Evolutionary conservation across 202 grass and related monocot genomes (phyloP), one percentile per base, ranked within the genome.

Genomic region (Miscanthus sacchariflorus): DNA sequence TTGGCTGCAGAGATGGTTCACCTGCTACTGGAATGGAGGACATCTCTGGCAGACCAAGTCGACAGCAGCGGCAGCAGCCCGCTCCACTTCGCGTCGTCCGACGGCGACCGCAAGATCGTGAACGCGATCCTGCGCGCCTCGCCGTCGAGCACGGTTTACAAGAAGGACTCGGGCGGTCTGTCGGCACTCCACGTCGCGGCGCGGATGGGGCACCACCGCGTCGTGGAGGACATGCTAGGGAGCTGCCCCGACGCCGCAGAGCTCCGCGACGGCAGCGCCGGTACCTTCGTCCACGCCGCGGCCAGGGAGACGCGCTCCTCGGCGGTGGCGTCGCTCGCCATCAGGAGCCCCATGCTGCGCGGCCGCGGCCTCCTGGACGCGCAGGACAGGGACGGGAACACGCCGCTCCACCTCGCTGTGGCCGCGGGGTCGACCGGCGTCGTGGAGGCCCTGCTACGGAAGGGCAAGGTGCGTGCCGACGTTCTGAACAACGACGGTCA

Each of bases 251-350:
- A 75, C 59, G 45, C 35, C 45, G 69, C 33, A 23, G 82, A 85
- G 35, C 58, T 89, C 2, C 69, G 76, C 0, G 87, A 59, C 58
- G 13, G 4, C 12, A 19, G 7, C 5, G 76, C 82, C 44, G 12
- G 46, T 1, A 89, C 68, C n/a, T 89, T 89, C 45, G 17, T 75
- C 11, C 82, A 89, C 82, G 56, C 69, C 12, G 82, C 87, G 12
- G 87, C 69, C 11, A 67, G 10, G 24, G 76, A 65, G 70, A n/a
- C 28, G 18, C 58, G 27, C 7, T 33, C 0, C 4, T 12, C 6
- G 7, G 19, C 39, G 8, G 82, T 85, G 3, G 69, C 81, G 17
- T 3, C 0, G 1, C 24, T 68, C 0, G 86, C 18, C 79, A 14
- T 45, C 46, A 36, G 35, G 45, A 15, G 23, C 1, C 6, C 5